Base-by-base conservation (phyloP, 176 grass and related monocot genomes). In the Alopecurus myosuroides region DNA sequence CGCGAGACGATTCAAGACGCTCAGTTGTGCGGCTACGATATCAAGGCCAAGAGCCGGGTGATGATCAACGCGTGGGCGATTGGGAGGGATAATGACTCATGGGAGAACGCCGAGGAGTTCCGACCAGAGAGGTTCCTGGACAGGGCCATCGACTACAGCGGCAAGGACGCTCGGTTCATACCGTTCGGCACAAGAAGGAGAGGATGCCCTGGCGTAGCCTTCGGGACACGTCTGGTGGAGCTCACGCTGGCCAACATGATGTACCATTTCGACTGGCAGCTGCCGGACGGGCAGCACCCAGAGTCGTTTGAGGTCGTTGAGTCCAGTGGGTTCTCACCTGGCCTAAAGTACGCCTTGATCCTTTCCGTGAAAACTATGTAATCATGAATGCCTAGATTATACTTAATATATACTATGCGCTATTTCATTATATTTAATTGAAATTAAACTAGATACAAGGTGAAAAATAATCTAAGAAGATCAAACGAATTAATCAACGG, bases 21-120 rank as follows among this genome's bases (percentile, higher is more conserved):
- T 0, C 25, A 62, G 9, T 6, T 94, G 12, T 65, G 81, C 0
- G 88, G 82, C 23, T 90, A 90, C 25, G 17, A 81, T 29, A 45
- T 95, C 84, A 69, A 76, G 3, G 60, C 82, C 0, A 35, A 51
- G 57, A 90, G 85, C 0, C 81, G 82, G 1, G 68, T 92, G 13
- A 55, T 92, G 9, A 42, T 95, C 78, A 92, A 95, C 45, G 88
- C 86, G 2, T 95, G 90, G 89, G 84, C 89, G 0, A 92, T 90
- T 1, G 88, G 74, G n/a, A 92, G 85, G 39, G 86, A 87, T 70
- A 20, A 2, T 1, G n/a, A 71, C 0, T 44, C 53, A 0, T 88
- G 88, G 93, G 88, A 90, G 52, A 74, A 78, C 1, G 74, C 83
- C 0, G 46, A 85, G 11, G 76, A 91, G 30, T 88, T 88, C 11